A percentile compares a stretch with the other conserved stretches of the same genome.
phyloP scores from a whole-genome alignment of 148 eudicot species.

The Euryodendron excelsum region DNA sequence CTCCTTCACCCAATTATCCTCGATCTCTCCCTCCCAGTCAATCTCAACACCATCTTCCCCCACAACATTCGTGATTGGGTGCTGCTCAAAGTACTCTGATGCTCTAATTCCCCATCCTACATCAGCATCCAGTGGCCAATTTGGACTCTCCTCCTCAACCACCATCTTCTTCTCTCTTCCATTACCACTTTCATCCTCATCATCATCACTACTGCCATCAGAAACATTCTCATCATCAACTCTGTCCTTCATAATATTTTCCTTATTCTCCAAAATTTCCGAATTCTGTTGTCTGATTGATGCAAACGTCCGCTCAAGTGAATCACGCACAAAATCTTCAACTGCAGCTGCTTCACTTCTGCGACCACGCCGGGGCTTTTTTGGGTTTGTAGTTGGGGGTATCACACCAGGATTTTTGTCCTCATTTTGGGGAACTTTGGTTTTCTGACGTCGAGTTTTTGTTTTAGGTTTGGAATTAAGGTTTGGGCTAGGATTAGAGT shows the following conservation, averaged over 20 bases:
- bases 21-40: constrained; percentile 97
- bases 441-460: constrained; percentile 30
- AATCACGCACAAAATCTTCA: constrained; percentile 65
- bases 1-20: constrained; percentile 80
- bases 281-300: constrained; percentile 65
- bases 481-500: constrained; percentile 23
- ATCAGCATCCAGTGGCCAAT: constrained; percentile 95
- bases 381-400: constrained; percentile 48
- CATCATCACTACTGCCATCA: constrained; percentile 30
- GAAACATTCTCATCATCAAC: constrained; percentile 25
- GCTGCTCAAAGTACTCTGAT: constrained; percentile 33
- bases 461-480: constrained; percentile 30
- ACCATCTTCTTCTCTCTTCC: constrained; percentile 27
- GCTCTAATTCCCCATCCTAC: constrained; percentile 95
- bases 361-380: constrained; percentile 78
- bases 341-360: constrained; percentile 89
- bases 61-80: constrained; percentile 73
- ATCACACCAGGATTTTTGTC: constrained; percentile 19
- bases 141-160: constrained; percentile 45
- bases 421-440: constrained; percentile 26
- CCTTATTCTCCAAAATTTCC: constrained; percentile 41
- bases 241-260: constrained; percentile 48
- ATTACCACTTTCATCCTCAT: constrained; percentile 27
- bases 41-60: constrained; percentile 86
- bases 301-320: constrained; percentile 64